Conservation (phyloP, 192 early-diverging fungal species). For the Rhizophagus prolifer region DNA sequence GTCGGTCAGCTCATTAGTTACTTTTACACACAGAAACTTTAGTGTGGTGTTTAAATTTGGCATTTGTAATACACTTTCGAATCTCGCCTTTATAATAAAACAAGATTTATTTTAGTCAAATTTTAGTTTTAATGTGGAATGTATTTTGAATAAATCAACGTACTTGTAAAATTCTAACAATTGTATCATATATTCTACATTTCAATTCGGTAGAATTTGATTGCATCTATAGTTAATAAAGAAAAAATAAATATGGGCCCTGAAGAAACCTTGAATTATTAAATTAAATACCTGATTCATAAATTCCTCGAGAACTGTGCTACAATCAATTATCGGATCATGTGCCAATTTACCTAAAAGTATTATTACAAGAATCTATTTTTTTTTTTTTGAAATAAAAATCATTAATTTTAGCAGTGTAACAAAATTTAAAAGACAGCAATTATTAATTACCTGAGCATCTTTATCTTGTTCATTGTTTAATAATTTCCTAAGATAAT, state of each 20-base stretch:
- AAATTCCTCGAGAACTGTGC: slow-evolving; percentile 35
- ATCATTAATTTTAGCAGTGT: neutral
- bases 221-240: slow-evolving; percentile 28
- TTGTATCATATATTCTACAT: slow-evolving; percentile 25
- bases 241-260: neutral
- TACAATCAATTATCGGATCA: slow-evolving; percentile 26
- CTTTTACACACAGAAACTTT: slow-evolving; percentile 34
- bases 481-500: neutral
- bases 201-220: slow-evolving; percentile 40
- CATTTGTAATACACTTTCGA: neutral
- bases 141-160: neutral
- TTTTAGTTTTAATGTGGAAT: neutral
- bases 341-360: slow-evolving; percentile 2
- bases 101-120: slow-evolving; percentile 2
- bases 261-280: neutral
- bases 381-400: neutral
- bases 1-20: slow-evolving; percentile 44
- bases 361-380: slow-evolving; percentile 10
- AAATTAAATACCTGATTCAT: slow-evolving; percentile 34
- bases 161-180: slow-evolving; percentile 31
- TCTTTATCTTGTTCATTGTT: slow-evolving; percentile 35
- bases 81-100: slow-evolving; percentile 4
- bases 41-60: slow-evolving; percentile 35
- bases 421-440: neutral
- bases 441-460: slow-evolving; percentile 2